Evolutionary conservation across 495 filamentous ascomycete genomes (phyloP).

Genomic region (Daldinia decipiens): DNA sequence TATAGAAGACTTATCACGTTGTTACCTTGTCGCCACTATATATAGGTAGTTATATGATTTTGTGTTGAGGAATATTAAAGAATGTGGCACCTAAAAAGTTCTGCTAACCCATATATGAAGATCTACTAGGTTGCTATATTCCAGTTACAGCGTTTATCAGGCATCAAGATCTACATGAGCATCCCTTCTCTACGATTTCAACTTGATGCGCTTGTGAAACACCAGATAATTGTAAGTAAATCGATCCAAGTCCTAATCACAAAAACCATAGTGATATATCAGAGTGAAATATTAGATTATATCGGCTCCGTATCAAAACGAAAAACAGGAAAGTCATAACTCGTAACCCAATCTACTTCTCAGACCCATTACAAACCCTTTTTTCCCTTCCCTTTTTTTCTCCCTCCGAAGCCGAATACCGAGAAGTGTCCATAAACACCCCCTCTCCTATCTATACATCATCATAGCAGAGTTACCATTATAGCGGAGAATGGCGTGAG

Average conservation of each 20-base stretch:
- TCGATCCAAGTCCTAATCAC: not conserved
- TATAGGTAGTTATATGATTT: not conserved
- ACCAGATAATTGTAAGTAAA: not conserved
- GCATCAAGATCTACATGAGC: not conserved
- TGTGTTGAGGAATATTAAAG: not conserved
- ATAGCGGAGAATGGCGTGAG: conserved; percentile 9
- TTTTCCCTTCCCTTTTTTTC: not conserved
- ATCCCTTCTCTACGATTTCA: not conserved
- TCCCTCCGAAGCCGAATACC: conserved; percentile 25
- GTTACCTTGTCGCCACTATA: not conserved
- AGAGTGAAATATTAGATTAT: conserved; percentile 20
- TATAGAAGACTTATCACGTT: conserved; percentile 12
- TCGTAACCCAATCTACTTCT: conserved; percentile 22
- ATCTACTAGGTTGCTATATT: not conserved
- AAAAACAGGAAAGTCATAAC: conserved; percentile 18
- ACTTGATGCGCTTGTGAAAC: not conserved
- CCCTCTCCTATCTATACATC: conserved; percentile 23
- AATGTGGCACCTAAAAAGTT: not conserved
- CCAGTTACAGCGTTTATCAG: not conserved
- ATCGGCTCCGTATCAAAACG: conserved; percentile 3
- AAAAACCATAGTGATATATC: not conserved
- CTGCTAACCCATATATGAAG: not conserved
- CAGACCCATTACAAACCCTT: conserved; percentile 1
- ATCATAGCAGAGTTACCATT: conserved; percentile 22
- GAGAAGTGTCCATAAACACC: conserved; percentile 5